Conservation (phyloP, 2,329 filamentous ascomycete genomes). For the Ceratocystis harringtonii region DNA sequence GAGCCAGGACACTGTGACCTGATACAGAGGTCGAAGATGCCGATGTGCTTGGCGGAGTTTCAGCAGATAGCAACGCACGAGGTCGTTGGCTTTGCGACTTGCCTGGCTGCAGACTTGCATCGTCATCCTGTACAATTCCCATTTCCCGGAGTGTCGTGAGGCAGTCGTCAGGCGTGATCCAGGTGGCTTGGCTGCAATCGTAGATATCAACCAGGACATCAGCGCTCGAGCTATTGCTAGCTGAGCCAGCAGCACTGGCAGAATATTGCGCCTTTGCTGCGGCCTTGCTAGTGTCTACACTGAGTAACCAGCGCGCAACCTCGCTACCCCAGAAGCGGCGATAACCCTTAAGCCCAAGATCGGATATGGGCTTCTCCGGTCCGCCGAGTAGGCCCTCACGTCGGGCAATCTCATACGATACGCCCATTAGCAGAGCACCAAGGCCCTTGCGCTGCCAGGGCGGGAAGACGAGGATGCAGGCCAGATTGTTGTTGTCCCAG, state of each 20-base stretch:
- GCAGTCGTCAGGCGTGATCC: constrained; percentile 75
- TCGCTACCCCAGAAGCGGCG: constrained; percentile 74
- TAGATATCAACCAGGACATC: constrained; percentile 48
- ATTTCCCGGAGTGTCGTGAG: constrained; percentile 65
- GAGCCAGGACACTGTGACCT: no score
- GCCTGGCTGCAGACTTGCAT: constrained; percentile 26
- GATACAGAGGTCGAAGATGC: no score
- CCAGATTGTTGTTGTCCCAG: constrained; percentile 96
- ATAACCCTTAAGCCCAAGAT: constrained; percentile 72
- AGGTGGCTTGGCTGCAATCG: constrained; percentile 61
- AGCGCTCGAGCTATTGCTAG: background rate
- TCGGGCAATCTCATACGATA: constrained; percentile 81
- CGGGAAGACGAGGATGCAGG: constrained; percentile 89
- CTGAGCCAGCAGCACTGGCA: constrained; percentile 17
- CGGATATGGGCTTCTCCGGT: constrained; percentile 84
- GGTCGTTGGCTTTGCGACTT: constrained; percentile 12
- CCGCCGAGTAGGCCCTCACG: constrained; percentile 74
- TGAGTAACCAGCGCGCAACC: constrained; percentile 54
- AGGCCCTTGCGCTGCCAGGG: constrained; percentile 88
- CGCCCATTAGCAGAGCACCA: constrained; percentile 76
- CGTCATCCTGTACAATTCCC: constrained; percentile 50
- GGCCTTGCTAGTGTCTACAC: background rate
- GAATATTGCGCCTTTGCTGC: constrained; percentile 22
- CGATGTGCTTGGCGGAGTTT: no score
- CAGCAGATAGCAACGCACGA: background rate